Evolutionary conservation across 2,329 filamentous ascomycete genomes (phyloP), one percentile per base, ranked within the genome.

Genomic region (Colletotrichum truncatum): DNA sequence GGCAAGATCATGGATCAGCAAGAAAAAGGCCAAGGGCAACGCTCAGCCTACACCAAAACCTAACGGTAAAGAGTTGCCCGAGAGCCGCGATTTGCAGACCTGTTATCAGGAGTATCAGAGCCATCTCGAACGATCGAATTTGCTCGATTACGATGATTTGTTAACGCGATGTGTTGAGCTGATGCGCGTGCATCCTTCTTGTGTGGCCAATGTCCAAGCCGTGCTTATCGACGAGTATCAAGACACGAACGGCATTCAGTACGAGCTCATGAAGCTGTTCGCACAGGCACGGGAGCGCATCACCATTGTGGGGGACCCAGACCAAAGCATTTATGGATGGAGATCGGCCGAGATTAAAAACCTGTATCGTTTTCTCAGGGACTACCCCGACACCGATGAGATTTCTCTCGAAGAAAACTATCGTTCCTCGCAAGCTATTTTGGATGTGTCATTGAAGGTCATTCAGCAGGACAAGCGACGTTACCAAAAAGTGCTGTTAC

Each of bases 311-410:
- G 96, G 95, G 32, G 95, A 99, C 74, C 95, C 96, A 0, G 96
- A 99, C 75, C 95, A 99, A 77, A 98, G 94, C 75, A 99, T 99
- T 62, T 99, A 98, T 75, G 93, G 95, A 18, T 99, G 97, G 84
- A 90, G 95, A 18, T 94, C 93, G 7, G 95, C 96, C 9, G 95
- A 99, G 76, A 93, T 95, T 70, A 91, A 91, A 74, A 99, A 98
- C 72, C 84, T 98, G 49, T 87, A 88, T 69, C 89, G 92, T 3
- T 89, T 99, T 83, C 87, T 93, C 55, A 82, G 82, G 41, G 89
- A 93, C 64, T 98, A 92, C 73, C 90, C 90, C 0, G 86, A 91
- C 25, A 96, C 94, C 0, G 86, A 93, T 4, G 91, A 96, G 63
- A 89, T 98, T 45, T 89, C 95, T 6, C 83, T 99, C 3, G 93